Conservation (phyloP, 495 filamentous ascomycete genomes). For the Schizothecium vesticola region DNA sequence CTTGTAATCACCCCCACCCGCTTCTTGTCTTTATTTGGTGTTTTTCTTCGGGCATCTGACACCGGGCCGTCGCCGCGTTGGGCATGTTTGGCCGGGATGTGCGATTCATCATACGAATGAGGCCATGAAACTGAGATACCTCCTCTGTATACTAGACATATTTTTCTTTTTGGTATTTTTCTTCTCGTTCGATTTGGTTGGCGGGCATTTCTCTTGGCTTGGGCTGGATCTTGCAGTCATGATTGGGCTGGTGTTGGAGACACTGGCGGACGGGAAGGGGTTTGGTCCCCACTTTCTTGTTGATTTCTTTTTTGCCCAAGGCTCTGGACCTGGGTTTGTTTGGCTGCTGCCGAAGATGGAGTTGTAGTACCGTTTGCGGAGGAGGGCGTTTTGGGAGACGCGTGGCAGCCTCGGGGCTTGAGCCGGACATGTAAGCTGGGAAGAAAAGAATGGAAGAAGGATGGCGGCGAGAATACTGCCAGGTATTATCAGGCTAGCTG, state of each 20-base stretch:
- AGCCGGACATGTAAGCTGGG: neutral
- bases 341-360: neutral
- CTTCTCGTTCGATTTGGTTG: neutral
- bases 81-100: neutral
- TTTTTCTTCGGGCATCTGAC: constrained; percentile 12
- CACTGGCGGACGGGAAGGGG: neutral
- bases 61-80: neutral
- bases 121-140: constrained; percentile 33
- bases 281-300: neutral
- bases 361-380: neutral
- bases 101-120: constrained; percentile 9
- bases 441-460: neutral
- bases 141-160: constrained; percentile 16
- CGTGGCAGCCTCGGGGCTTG: constrained; percentile 5
- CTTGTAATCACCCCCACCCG: constrained; percentile 15
- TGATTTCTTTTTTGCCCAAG: neutral
- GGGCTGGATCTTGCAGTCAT: constrained; percentile 1
- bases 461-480: neutral
- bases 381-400: neutral
- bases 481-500: neutral
- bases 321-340: constrained; percentile 1
- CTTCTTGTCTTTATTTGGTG: constrained; percentile 23
- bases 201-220: neutral
- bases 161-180: constrained; percentile 5
- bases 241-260: neutral